These are phyloP conservation scores for Aurifilum marmelostoma DNA, from an alignment of 2,329 filamentous ascomycete species.

Conservation along the genomic window DNA sequence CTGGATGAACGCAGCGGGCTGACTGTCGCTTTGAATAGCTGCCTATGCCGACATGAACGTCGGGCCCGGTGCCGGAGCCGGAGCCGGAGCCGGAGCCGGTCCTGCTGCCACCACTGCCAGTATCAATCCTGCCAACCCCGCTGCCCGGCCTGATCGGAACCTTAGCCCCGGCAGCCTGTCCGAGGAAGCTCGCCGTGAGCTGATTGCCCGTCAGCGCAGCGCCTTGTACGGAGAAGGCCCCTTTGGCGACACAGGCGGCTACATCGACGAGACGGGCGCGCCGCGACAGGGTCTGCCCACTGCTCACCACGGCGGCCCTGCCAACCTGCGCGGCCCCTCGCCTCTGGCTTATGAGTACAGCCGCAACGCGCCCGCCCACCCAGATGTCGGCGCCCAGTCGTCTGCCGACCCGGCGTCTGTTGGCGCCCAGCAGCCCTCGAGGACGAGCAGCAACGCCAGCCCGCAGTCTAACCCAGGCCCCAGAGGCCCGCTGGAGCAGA, in stretches of 20 bases:
- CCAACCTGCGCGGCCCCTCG: constrained; percentile 73
- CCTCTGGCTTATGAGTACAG: constrained; percentile 75
- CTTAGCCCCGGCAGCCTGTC: constrained; percentile 84
- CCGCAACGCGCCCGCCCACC: constrained; percentile 52
- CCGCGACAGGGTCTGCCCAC: constrained; percentile 69
- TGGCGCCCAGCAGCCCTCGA: constrained; percentile 60
- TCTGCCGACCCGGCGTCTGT: constrained; percentile 48
- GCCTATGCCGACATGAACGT: constrained; percentile 50
- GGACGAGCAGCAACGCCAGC: constrained; percentile 83
- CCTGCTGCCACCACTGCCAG: neutral
- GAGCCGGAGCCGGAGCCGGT: constrained; percentile 30
- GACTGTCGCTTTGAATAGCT: constrained; percentile 48
- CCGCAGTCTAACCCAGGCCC: constrained; percentile 70
- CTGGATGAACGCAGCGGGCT: constrained; percentile 33
- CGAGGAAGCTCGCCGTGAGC: constrained; percentile 92
- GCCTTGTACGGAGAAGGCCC: constrained; percentile 83
- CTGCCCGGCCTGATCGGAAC: constrained; percentile 70
- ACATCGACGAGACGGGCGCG: constrained; percentile 69
- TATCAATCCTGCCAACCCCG: constrained; percentile 52
- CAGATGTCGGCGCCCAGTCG: constrained; percentile 50
- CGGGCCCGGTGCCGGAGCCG: constrained; percentile 42
- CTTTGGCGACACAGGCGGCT: constrained; percentile 68
- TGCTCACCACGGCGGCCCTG: constrained; percentile 59
- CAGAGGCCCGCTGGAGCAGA: constrained; percentile 68
- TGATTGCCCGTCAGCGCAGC: constrained; percentile 94